Conservation (phyloP, 2,329 filamentous ascomycete species). For the Sordariomycetes sp. region DNA sequence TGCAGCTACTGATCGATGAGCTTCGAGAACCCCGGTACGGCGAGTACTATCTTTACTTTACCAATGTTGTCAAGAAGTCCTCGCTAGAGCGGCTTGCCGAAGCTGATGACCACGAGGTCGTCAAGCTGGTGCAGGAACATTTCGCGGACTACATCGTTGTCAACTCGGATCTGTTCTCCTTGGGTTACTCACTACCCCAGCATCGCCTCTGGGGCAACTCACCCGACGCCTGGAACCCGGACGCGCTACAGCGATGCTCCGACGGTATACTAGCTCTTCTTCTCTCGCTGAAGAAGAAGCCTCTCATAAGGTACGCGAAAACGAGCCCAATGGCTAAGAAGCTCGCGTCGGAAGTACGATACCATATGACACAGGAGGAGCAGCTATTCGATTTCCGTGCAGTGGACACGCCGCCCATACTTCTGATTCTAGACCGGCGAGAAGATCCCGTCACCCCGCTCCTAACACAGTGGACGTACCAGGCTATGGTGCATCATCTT, state of each 20-base stretch:
- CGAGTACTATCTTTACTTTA: conserved; percentile 95
- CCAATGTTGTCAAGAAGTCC: conserved; percentile 95
- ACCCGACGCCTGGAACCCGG: conserved; percentile 82
- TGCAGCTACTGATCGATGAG: conserved; percentile 90
- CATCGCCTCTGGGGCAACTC: conserved; percentile 69
- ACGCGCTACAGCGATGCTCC: conserved; percentile 72
- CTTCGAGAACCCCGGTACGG: conserved; percentile 92
- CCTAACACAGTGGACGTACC: conserved; percentile 96
- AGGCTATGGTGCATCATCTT: conserved; percentile 98
- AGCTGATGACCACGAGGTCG: conserved; percentile 94
- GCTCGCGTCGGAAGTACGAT: conserved; percentile 80
- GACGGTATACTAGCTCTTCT: conserved; percentile 79
- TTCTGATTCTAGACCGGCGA: conserved; percentile 79
- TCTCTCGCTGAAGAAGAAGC: conserved; percentile 89
- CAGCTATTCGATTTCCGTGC: conserved; percentile 93
- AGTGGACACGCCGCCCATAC: conserved; percentile 85
- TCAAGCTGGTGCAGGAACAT: conserved; percentile 86
- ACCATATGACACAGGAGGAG: conserved; percentile 89
- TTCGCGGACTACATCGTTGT: conserved; percentile 94
- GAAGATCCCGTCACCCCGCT: conserved; percentile 92
- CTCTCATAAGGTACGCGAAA: conserved; percentile 84
- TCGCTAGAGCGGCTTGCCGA: conserved; percentile 87
- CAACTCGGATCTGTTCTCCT: conserved; percentile 83
- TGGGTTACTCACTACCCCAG: conserved; percentile 59
- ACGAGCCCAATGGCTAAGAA: conserved; percentile 87